Evolutionary conservation across 2,329 filamentous ascomycete genomes (phyloP), one percentile per base, ranked within the genome.

Genomic region (Fusarium begoniae): DNA sequence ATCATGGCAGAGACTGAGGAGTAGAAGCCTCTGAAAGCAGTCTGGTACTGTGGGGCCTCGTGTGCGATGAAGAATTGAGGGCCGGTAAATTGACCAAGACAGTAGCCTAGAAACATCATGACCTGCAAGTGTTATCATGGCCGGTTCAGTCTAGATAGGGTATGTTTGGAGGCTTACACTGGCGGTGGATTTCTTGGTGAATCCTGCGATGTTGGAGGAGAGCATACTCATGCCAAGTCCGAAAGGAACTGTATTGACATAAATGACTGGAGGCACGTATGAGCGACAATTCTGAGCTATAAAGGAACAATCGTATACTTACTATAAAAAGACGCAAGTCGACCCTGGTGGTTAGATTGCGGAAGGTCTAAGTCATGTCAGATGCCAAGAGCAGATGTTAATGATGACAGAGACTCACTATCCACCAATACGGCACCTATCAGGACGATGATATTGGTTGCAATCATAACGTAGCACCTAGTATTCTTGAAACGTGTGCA

Each of bases 361-460:
- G 51, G 24, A 5, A 40, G 35, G 24, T 54, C 51, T 54, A 14
- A 6, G 7, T 7, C 11, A 20, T 1, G 6, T 54, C 24, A 54
- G 51, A 54, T 17, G n/a, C 8, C 2, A 17, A 0, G 12, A 3
- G 20, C 7, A n/a, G 35, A 26, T 1, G 9, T 22, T 0, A 5
- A 6, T 17, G 0, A 22, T 14, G 20, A 0, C 11, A 3, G 14
- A 17, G 2, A 54, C 51, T 54, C 5, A 54, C 51, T 40, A 2
- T 38, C 51, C 8, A 54, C 51, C 6, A 40, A n/a, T 4, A 54
- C 51, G 14, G 51, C 51, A 4, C 51, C 51, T 40, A 40, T 28
- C 24, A 54, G 18, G 10, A 54, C 51, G 8, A 54, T 40, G 0
- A 40, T 9, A 6, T 54, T 54, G 8, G 51, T 54, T 18, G 51